Evolutionary conservation across 1,284 basidiomycete species (phyloP).

Genomic region (Moesziomyces antarcticus): DNA sequence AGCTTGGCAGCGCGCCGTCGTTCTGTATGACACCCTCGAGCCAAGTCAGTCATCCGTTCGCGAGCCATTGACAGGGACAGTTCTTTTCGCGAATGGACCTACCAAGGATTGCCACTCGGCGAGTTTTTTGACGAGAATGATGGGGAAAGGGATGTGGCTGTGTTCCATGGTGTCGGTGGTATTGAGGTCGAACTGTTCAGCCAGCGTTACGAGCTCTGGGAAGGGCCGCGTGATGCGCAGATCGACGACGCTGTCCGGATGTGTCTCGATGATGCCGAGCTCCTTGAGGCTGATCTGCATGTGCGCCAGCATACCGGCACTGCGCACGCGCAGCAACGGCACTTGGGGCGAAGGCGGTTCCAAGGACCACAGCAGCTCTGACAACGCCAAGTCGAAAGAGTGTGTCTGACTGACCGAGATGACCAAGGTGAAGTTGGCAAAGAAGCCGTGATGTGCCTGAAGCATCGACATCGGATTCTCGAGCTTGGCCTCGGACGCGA

Average conservation of each 20-base stretch:
- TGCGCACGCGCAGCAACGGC: constrained; percentile 53
- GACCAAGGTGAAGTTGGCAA: constrained; percentile 78
- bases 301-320: constrained; percentile 60
- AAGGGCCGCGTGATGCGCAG: constrained; percentile 90
- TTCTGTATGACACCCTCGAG: background rate
- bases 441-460: constrained; percentile 71
- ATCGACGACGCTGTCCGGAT: constrained; percentile 76
- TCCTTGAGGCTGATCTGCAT: constrained; percentile 59
- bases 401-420: constrained; percentile 75
- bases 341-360: constrained; percentile 46
- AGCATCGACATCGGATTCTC: constrained; percentile 71
- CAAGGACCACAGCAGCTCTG: constrained; percentile 53
- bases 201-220: constrained; percentile 70
- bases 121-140: constrained; percentile 75
- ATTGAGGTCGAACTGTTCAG: constrained; percentile 43
- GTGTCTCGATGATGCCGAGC: constrained; percentile 80
- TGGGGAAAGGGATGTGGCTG: constrained; percentile 62
- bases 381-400: constrained; percentile 43
- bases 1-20: constrained; percentile 71
- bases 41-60: too few species aligned
- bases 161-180: constrained; percentile 54
- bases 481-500: constrained; percentile 78
- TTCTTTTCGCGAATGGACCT: too few species aligned
- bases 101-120: constrained; percentile 77
- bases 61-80: too few species aligned